Evolutionary conservation across 805 yeast genomes (phyloP), one percentile per base, ranked within the genome.

Genomic region (Myxozyma monticola): DNA sequence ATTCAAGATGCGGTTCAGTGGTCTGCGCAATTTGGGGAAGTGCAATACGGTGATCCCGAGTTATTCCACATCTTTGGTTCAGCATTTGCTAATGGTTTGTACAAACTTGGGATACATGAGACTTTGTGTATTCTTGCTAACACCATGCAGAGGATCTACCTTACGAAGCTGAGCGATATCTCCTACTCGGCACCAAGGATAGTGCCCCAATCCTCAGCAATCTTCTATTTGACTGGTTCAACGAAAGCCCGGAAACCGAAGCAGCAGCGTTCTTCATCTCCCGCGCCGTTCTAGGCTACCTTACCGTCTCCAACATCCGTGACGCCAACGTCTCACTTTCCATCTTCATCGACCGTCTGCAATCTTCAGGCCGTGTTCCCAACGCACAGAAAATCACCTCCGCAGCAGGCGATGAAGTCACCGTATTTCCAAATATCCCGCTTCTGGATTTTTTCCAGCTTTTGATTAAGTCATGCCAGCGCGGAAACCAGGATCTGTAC

Each of bases 261-360:
- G 62, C 62, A 26, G 69, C 70, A 30, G 72, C 65, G 1, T 41
- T 59, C 21, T 74, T 70, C 49, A 56, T 71, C 10, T 62, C 77
- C 3, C 76, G 97, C 56, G 79, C 88, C 2, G 83, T 88, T 4
- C 67, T 89, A 48, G 88, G 90, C 59, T 91, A 86, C 65, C 71
- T 87, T 20, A 76, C 81, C 57, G 74, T 85, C 48, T 79, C 77
- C 45, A 86, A 88, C 64, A 64, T 85, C 41, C 76, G 84, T 53
- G 80, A 76, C 63, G 86, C 85, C 4, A 56, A 56, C 28, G 68
- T 68, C 45, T 68, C 80, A 1, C 60, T 73, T 18, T 62, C 62
- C 1, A 57, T 51, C 14, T 70, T 81, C 58, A 49, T 80, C 14
- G 33, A 51, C 2, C 61, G 61, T 31, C 66, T 76, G n/a, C 53